These are phyloP conservation scores for Sarocladium brachiariae DNA, from an alignment of 2,329 filamentous ascomycete genomes.

Conservation along the genomic window DNA sequence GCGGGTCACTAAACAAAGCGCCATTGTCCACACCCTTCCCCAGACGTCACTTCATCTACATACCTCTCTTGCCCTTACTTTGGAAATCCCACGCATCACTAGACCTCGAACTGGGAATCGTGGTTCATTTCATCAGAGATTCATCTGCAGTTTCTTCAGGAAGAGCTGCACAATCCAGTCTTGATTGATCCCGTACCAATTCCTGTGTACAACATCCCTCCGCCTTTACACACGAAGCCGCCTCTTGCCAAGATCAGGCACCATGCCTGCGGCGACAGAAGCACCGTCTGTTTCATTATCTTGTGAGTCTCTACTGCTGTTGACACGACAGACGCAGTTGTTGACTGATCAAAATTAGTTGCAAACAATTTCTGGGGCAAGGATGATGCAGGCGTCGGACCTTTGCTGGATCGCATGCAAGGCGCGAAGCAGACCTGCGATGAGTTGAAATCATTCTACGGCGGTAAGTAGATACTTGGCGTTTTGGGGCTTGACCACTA, in stretches of 20 bases:
- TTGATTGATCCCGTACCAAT: not conserved
- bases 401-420: conserved; percentile 89
- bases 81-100: not conserved
- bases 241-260: conserved; percentile 17
- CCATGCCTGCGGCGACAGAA: conserved; percentile 57
- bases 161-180: conserved; percentile 1
- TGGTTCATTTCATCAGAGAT: not conserved
- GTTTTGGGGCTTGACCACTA: too few relatives aligned
- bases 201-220: not conserved
- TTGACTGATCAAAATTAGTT: conserved; percentile 45
- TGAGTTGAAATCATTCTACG: conserved; percentile 88
- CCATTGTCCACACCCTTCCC: conserved; percentile 4
- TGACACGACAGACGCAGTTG: too few relatives aligned
- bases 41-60: conserved; percentile 1
- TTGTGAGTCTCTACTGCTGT: conserved; percentile 34
- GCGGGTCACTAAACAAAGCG: not conserved
- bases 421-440: conserved; percentile 91
- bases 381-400: conserved; percentile 90
- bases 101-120: not conserved
- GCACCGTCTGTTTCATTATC: conserved; percentile 60
- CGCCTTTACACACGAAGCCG: not conserved
- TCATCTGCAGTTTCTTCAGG: not conserved
- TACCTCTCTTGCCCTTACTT: conserved; percentile 5
- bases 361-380: conserved; percentile 99
- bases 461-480: conserved; percentile 52